Evolutionary conservation across 2,329 filamentous ascomycete genomes (phyloP).

Genomic region (Paracamarosporium sp.): DNA sequence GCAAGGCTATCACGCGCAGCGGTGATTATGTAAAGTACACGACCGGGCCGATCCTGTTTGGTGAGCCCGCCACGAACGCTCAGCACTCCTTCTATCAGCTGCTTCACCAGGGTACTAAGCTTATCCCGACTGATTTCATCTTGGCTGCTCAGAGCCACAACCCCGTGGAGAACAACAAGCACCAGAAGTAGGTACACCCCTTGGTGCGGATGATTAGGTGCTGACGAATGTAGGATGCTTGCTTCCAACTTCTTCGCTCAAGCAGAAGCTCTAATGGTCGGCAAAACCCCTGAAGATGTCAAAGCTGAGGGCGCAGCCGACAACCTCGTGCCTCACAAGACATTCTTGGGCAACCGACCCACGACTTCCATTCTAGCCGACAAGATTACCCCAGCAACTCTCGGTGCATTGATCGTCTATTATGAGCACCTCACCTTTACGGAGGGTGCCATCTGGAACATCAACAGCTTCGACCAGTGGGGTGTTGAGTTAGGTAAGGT

Average conservation of each 20-base stretch:
- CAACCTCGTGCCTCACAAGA: constrained; percentile 93
- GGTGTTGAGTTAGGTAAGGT: constrained; percentile 98
- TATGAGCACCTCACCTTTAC: constrained; percentile 99
- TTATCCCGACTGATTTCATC: constrained; percentile 98
- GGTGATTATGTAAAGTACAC: constrained; percentile 95
- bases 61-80: constrained; percentile 97
- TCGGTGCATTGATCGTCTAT: constrained; percentile 96
- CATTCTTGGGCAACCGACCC: constrained; percentile 96
- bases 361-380: constrained; percentile 94
- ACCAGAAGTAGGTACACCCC: constrained; percentile 72
- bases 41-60: constrained; percentile 93
- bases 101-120: constrained; percentile 97
- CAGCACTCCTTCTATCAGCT: constrained; percentile 99
- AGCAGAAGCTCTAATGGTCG: constrained; percentile 88
- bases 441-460: constrained; percentile 98
- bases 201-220: background rate
- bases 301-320: constrained; percentile 76
- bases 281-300: constrained; percentile 82
- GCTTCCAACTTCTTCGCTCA: constrained; percentile 92
- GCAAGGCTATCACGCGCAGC: constrained; percentile 91
- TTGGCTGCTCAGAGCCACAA: constrained; percentile 96
- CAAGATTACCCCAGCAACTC: constrained; percentile 90
- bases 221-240: constrained; percentile 67
- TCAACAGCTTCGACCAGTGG: constrained; percentile 99
- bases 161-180: constrained; percentile 87